Percentiles rank a stretch among this genome's conserved stretches.
These are phyloP conservation scores for Apium graveolens DNA, from an alignment of 129 eudicot genomes.

Conservation along the genomic window DNA sequence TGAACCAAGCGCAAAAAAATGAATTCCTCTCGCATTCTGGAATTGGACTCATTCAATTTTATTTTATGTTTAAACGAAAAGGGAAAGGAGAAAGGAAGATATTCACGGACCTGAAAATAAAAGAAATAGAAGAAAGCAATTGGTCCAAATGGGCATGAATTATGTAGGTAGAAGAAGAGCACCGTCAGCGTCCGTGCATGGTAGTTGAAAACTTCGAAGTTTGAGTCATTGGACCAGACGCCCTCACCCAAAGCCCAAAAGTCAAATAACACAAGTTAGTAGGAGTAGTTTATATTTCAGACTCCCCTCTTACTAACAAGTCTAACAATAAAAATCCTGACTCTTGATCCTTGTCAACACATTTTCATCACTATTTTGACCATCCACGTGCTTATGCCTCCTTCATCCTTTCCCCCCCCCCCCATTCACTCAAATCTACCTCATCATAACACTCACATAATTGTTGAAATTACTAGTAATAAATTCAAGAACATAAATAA, in stretches of 20 bases:
- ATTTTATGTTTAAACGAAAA: no score
- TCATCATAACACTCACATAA: background rate
- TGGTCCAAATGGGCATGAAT: background rate
- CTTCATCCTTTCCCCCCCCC: background rate
- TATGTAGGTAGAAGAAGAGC: background rate
- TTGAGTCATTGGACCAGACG: background rate
- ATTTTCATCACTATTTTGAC: background rate
- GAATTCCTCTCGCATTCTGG: no score
- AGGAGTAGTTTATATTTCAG: background rate
- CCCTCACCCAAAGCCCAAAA: background rate
- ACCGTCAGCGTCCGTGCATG: slow-evolving; percentile 2
- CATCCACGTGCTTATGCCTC: background rate
- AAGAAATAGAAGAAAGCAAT: background rate
- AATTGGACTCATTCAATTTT: no score
- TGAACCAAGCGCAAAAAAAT: no score
- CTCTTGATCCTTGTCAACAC: background rate
- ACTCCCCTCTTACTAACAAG: background rate
- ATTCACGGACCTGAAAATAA: background rate
- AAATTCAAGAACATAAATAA: background rate
- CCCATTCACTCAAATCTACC: background rate
- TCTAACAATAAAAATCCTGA: background rate
- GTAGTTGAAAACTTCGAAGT: background rate
- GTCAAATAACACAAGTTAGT: background rate
- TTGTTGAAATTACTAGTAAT: background rate
- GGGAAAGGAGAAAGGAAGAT: background rate